Evolutionary conservation across 768 basidiomycete species (phyloP).

Genomic region (Antrodiella citrinella): DNA sequence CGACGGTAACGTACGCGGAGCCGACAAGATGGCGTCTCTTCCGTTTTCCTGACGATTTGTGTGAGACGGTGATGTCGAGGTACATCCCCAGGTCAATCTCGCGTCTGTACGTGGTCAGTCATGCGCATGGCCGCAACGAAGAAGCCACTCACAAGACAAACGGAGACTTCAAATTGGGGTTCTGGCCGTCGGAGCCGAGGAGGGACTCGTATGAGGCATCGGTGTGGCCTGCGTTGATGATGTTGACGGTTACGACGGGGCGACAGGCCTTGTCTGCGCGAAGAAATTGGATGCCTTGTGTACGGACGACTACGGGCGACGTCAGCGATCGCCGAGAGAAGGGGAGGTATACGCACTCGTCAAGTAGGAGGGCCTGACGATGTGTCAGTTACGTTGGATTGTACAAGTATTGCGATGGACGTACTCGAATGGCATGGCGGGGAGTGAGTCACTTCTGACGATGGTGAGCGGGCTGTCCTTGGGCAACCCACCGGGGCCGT

Average conservation of each 20-base stretch:
- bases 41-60: slow-evolving; percentile 55
- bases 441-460: no score
- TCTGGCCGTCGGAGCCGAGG: slow-evolving; percentile 64
- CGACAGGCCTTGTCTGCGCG: slow-evolving; percentile 60
- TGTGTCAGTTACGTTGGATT: no score
- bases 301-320: slow-evolving; percentile 27
- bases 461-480: no score
- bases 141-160: slow-evolving; percentile 42
- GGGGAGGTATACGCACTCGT: slow-evolving; percentile 14
- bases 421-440: no score
- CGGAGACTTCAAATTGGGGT: slow-evolving; percentile 50
- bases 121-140: not conserved
- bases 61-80: slow-evolving; percentile 49
- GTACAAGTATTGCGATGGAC: no score
- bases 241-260: slow-evolving; percentile 51
- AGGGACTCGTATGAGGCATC: slow-evolving; percentile 37
- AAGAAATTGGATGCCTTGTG: slow-evolving; percentile 31
- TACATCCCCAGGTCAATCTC: slow-evolving; percentile 30
- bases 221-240: slow-evolving; percentile 44
- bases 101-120: slow-evolving; percentile 24
- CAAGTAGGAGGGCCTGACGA: slow-evolving; percentile 25
- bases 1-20: slow-evolving; percentile 38
- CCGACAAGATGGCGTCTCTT: slow-evolving; percentile 48
- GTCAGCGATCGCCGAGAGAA: not conserved
- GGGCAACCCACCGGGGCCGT: no score